These are phyloP conservation scores for Aphanomyces euteiches DNA, from an alignment of 352 stramenopile species.

Conservation along the genomic window DNA sequence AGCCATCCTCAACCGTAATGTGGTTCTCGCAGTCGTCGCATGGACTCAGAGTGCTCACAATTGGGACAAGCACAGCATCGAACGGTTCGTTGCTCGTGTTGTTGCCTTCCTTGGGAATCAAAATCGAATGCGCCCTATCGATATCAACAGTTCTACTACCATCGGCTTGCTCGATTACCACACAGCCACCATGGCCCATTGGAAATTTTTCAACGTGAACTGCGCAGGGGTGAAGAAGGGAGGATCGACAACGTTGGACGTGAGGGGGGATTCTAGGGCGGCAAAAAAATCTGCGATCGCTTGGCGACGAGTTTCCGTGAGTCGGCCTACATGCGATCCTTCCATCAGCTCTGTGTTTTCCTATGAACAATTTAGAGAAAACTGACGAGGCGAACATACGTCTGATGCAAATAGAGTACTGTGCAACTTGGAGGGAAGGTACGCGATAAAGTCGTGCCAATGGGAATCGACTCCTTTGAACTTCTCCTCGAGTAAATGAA, in stretches of 20 bases:
- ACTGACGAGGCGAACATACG: not conserved
- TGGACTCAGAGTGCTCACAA: constrained; percentile 21
- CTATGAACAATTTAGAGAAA: not conserved
- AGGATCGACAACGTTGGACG: constrained; percentile 18
- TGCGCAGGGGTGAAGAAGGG: constrained; percentile 13
- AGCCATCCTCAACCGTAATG: constrained; percentile 10
- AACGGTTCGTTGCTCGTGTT: not conserved
- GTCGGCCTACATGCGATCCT: constrained; percentile 16
- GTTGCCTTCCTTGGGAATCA: constrained; percentile 2
- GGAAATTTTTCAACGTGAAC: constrained; percentile 25
- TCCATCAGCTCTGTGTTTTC: constrained; percentile 28
- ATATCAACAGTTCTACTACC: not conserved
- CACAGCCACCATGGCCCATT: constrained; percentile 25
- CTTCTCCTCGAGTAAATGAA: constrained; percentile 28
- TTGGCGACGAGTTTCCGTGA: constrained; percentile 12
- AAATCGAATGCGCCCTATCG: constrained; percentile 19
- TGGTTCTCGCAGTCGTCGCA: not conserved
- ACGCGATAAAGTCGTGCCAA: constrained; percentile 11
- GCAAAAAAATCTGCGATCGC: constrained; percentile 21
- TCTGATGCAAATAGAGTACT: constrained; percentile 20
- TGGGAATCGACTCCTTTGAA: constrained; percentile 16
- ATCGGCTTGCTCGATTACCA: constrained; percentile 9
- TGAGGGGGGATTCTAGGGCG: constrained; percentile 17
- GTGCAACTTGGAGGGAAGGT: constrained; percentile 9
- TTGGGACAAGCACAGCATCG: constrained; percentile 23